Evolutionary conservation across 2,329 filamentous ascomycete genomes (phyloP), one percentile per base, ranked within the genome.

Genomic region (Biscogniauxia sp.): DNA sequence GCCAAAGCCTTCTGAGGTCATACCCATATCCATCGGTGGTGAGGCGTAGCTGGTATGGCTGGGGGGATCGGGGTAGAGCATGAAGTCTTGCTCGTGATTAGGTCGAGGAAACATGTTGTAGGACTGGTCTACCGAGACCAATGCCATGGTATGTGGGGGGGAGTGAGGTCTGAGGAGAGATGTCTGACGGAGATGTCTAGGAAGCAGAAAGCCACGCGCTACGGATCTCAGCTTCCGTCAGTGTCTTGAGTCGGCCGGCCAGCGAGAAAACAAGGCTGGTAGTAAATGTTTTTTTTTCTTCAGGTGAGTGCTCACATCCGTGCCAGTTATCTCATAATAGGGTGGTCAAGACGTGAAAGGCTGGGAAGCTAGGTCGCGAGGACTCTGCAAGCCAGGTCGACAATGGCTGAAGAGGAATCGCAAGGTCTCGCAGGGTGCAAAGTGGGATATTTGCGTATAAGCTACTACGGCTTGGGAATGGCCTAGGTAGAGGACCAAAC

Each of bases 1-100:
- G 37, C 71, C 72, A 54, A 78, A 82, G 60, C 77, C 75, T 56
- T 82, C 79, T 61, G 81, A 79, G 23, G 79, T 74, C 63, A 82
- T 77, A 68, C 74, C 75, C 71, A 85, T 74, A 59, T 82, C 79
- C 72, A 85, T 79, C 8, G 68, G 61, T 23, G 72, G 69, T 11
- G 72, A 73, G 37, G 68, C 57, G 57, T 70, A 74, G 53, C 66
- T 64, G 7, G 64, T 58, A 51, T 70, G 71, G n/a, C 62, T 52
- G 5, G 68, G 61, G 45, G 68, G 61, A 25, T 73, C 72, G 13
- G 73, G 68, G 58, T 70, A 74, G 25, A 73, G 66, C 68, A 71
- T 72, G 66, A 73, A 75, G 58, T 75, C 73, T 51, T 70, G 66
- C 53, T 73, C 70, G 53, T 65, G 65, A 19, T 59, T 63, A 50